Evolutionary conservation across 805 yeast species (phyloP).

Genomic region (Alloascoidea hylecoeti): DNA sequence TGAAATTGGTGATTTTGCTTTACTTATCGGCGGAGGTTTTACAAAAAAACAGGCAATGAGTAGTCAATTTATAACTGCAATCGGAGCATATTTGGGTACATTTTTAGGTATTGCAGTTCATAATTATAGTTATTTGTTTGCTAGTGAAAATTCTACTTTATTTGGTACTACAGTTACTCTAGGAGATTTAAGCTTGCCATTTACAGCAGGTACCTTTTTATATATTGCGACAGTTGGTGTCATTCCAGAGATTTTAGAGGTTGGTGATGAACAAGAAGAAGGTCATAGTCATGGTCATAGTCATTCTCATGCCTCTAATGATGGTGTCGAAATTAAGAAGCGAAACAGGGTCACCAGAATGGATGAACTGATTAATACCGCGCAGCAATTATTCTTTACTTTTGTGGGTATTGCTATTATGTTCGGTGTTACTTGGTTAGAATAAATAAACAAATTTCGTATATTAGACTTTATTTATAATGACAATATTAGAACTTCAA

Average conservation of each 20-base stretch:
- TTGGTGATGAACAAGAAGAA: constrained; percentile 14
- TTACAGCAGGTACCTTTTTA: constrained; percentile 47
- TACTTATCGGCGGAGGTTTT: constrained; percentile 55
- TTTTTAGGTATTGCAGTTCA: constrained; percentile 47
- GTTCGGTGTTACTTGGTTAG: constrained; percentile 35
- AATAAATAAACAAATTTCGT: too few relatives aligned
- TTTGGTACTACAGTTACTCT: constrained; percentile 36
- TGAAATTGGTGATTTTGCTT: constrained; percentile 69
- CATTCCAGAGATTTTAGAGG: constrained; percentile 55
- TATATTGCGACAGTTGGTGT: constrained; percentile 65
- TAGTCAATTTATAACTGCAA: constrained; percentile 52
- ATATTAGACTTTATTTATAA: too few relatives aligned
- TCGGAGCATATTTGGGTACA: constrained; percentile 55
- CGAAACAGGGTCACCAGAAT: constrained; percentile 15
- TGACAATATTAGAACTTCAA: too few relatives aligned
- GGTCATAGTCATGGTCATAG: too few relatives aligned
- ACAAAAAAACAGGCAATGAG: constrained; percentile 51
- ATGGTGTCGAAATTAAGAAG: not conserved
- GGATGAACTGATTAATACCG: constrained; percentile 22
- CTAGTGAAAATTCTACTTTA: constrained; percentile 9
- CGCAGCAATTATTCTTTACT: constrained; percentile 34
- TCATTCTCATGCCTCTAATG: not conserved
- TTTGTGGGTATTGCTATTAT: constrained; percentile 42
- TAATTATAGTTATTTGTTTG: constrained; percentile 15
- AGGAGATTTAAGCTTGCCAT: constrained; percentile 45